Evolutionary conservation across 306 rosid species (phyloP).

Genomic region (Gleditsia sinensis): DNA sequence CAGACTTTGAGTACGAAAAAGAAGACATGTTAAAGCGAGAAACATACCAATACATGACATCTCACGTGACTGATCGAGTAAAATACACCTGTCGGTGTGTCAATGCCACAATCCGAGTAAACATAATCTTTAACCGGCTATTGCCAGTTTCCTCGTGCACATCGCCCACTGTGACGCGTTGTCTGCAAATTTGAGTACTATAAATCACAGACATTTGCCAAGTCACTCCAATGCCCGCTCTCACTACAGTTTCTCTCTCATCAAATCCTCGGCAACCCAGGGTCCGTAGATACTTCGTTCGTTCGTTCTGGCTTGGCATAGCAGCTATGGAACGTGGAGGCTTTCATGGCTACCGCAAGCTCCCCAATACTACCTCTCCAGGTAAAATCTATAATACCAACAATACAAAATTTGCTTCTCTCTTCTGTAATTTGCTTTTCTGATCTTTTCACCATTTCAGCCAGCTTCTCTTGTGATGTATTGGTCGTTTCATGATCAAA

Average conservation of each 20-base stretch:
- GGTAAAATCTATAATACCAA: conserved; percentile 34
- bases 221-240: conserved; percentile 17
- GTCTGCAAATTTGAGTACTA: conserved; percentile 30
- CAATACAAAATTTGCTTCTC: neutral
- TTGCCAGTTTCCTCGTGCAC: conserved; percentile 43
- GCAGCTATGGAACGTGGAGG: conserved; percentile 58
- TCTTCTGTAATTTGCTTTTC: neutral
- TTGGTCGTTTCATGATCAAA: neutral
- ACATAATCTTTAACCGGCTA: conserved; percentile 26
- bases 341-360: conserved; percentile 77
- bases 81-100: conserved; percentile 44
- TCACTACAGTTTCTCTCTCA: neutral
- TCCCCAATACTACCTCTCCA: conserved; percentile 43
- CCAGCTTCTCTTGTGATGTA: neutral
- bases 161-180: conserved; percentile 48
- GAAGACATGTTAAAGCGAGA: neutral
- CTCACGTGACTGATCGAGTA: neutral
- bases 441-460: neutral
- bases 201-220: conserved; percentile 57
- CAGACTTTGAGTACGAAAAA: neutral
- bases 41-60: neutral
- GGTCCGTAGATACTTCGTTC: no score
- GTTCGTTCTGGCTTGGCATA: neutral
- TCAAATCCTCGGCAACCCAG: neutral
- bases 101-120: neutral